A percentile compares a stretch with the other conserved stretches of the same genome.
phyloP scores from a whole-genome alignment of 805 yeast genomes.

The Cyberlindnera meyerae region DNA sequence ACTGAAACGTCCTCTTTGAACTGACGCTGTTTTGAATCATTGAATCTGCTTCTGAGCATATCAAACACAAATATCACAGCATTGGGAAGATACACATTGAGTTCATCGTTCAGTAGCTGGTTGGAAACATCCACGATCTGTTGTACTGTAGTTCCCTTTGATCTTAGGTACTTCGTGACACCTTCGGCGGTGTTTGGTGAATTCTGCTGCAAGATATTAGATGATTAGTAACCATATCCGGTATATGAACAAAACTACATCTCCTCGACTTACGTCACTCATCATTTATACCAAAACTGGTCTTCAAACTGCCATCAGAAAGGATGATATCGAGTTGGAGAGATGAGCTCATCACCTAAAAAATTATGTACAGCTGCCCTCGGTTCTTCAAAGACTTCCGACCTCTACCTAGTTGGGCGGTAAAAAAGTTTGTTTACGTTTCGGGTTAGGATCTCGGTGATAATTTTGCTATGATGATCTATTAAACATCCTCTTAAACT shows the following conservation, averaged over 20 bases:
- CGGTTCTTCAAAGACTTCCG: too few species aligned
- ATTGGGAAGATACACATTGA: constrained; percentile 48
- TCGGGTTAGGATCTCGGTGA: neutral
- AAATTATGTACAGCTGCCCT: too few species aligned
- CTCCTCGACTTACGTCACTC: constrained; percentile 1
- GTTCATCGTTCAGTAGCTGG: constrained; percentile 30
- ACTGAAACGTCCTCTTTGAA: constrained; percentile 40
- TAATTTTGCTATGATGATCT: neutral
- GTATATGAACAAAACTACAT: neutral
- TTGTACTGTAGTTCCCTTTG: constrained; percentile 40
- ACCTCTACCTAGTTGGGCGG: too few species aligned
- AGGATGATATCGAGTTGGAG: neutral
- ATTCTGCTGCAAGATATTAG: neutral
- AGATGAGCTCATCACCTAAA: constrained; percentile 20
- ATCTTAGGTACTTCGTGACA: constrained; percentile 53
- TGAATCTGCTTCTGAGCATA: constrained; percentile 54
- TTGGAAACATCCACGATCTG: constrained; percentile 36
- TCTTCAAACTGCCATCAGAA: neutral
- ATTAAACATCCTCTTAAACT: too few species aligned
- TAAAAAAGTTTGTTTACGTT: constrained; percentile 17
- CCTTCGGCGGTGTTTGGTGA: constrained; percentile 38
- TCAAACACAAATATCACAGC: constrained; percentile 51
- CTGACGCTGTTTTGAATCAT: constrained; percentile 37
- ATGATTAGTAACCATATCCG: constrained; percentile 4
- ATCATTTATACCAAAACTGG: neutral